A percentile compares a stretch with the other conserved stretches of the same genome.
These are phyloP conservation scores for Globisporangium megalacanthum DNA, from an alignment of 352 stramenopile species.

Conservation along the genomic window DNA sequence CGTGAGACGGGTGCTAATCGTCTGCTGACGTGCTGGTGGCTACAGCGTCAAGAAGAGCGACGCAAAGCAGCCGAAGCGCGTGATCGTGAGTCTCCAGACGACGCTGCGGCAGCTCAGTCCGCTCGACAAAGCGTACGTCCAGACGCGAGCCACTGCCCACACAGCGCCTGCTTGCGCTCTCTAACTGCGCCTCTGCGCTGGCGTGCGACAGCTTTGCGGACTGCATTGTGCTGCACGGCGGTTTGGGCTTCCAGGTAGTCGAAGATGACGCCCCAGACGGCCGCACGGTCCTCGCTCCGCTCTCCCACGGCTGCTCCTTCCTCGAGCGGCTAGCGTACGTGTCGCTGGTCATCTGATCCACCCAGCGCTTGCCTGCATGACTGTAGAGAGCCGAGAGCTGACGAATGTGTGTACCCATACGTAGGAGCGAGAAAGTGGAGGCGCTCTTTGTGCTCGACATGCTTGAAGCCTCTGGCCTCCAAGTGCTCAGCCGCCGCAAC, in stretches of 20 bases:
- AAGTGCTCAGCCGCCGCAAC: constrained; percentile 72
- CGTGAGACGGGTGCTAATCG: neutral
- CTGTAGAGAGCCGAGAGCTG: neutral
- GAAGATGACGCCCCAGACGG: constrained; percentile 37
- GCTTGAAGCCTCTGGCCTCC: constrained; percentile 64
- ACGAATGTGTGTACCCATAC: neutral
- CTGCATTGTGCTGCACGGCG: constrained; percentile 59
- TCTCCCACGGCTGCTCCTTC: constrained; percentile 72
- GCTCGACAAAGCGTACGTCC: constrained; percentile 42
- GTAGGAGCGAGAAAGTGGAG: constrained; percentile 63
- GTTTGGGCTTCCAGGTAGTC: constrained; percentile 67
- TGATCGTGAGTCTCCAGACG: constrained; percentile 63
- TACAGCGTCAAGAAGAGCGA: constrained; percentile 18
- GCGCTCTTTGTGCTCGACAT: constrained; percentile 69
- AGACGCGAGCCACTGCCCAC: too few relatives aligned
- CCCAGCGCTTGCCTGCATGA: neutral
- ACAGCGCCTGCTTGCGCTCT: neutral
- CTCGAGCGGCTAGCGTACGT: constrained; percentile 67
- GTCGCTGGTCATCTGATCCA: neutral
- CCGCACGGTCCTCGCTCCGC: constrained; percentile 36
- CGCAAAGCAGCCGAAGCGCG: constrained; percentile 28
- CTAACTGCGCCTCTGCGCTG: neutral
- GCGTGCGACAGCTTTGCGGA: constrained; percentile 42
- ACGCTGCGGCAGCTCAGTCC: constrained; percentile 48
- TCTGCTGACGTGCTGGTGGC: neutral